Percentiles rank a stretch among this genome's conserved stretches.
phyloP scores from a whole-genome alignment of 2,329 filamentous ascomycete species.

The Pestalotiopsis sp. region DNA sequence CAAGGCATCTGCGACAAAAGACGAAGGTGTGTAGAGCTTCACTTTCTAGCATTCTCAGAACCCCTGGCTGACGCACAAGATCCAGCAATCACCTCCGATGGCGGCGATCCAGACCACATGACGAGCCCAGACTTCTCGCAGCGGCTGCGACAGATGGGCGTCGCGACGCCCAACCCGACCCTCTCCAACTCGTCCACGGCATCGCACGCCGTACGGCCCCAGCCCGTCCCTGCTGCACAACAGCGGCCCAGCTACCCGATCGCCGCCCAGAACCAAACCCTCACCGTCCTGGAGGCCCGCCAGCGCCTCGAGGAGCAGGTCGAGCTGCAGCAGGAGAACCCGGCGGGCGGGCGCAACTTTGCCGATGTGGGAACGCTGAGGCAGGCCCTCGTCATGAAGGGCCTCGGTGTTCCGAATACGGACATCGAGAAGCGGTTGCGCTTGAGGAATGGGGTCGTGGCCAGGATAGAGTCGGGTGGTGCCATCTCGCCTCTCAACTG shows the following conservation, averaged over 20 bases:
- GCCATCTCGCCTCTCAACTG: constrained; percentile 38
- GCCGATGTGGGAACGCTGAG: constrained; percentile 49
- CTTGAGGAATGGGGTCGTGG: constrained; percentile 47
- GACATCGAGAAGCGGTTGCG: constrained; percentile 50
- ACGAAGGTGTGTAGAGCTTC: constrained; percentile 29
- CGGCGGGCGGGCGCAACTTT: constrained; percentile 46
- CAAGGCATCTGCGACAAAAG: constrained; percentile 29
- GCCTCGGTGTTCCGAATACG: constrained; percentile 35
- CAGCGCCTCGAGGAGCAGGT: constrained; percentile 44
- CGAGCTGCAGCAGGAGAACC: constrained; percentile 43
- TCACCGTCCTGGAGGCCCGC: constrained; percentile 52
- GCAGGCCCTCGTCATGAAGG: constrained; percentile 46
- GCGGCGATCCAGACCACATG: constrained; percentile 40
- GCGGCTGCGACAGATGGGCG: constrained; percentile 56
- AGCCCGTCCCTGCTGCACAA: constrained; percentile 4
- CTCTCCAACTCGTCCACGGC: constrained; percentile 54
- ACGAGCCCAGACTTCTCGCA: constrained; percentile 47
- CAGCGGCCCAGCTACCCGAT: constrained; percentile 23
- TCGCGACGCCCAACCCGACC: constrained; percentile 56
- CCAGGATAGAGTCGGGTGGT: constrained; percentile 42
- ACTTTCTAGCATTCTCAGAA: neutral
- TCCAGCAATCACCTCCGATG: constrained; percentile 42
- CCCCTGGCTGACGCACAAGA: neutral
- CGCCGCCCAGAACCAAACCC: constrained; percentile 42
- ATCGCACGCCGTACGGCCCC: neutral